Evolutionary conservation across 805 yeast species (phyloP).

Genomic region (Lipomyces kockii): DNA sequence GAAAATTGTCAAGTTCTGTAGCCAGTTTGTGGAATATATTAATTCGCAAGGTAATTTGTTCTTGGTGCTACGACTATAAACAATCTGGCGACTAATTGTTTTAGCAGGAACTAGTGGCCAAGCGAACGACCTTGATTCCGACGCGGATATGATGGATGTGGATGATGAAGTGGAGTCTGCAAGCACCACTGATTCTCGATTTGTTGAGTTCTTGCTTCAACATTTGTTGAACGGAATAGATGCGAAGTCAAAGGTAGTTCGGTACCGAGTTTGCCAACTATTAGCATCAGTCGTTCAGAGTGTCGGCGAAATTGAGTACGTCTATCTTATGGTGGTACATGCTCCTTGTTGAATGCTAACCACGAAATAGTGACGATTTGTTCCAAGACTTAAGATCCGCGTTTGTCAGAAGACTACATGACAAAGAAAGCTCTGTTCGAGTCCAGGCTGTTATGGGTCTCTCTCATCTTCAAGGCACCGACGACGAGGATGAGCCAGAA

Average conservation of each 20-base stretch:
- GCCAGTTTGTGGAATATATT: conserved; percentile 60
- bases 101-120: neutral
- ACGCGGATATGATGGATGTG: conserved; percentile 39
- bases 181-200: conserved; percentile 52
- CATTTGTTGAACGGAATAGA: conserved; percentile 79
- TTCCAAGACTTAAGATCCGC: conserved; percentile 66
- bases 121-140: conserved; percentile 31
- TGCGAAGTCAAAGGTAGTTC: conserved; percentile 73
- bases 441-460: conserved; percentile 82
- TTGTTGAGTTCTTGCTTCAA: conserved; percentile 63
- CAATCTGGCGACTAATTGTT: neutral
- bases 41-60: conserved; percentile 32
- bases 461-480: conserved; percentile 73
- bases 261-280: conserved; percentile 79
- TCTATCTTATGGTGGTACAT: neutral
- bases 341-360: neutral
- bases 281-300: conserved; percentile 71
- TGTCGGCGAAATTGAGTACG: conserved; percentile 68
- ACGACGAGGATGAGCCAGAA: conserved; percentile 44
- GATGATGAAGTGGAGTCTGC: conserved; percentile 47
- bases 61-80: neutral
- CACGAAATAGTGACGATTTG: conserved; percentile 53
- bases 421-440: conserved; percentile 75
- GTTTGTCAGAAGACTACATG: conserved; percentile 63
- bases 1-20: conserved; percentile 69